Evolutionary conservation across 306 rosid genomes (phyloP).

Genomic region (Vigna hirtella): DNA sequence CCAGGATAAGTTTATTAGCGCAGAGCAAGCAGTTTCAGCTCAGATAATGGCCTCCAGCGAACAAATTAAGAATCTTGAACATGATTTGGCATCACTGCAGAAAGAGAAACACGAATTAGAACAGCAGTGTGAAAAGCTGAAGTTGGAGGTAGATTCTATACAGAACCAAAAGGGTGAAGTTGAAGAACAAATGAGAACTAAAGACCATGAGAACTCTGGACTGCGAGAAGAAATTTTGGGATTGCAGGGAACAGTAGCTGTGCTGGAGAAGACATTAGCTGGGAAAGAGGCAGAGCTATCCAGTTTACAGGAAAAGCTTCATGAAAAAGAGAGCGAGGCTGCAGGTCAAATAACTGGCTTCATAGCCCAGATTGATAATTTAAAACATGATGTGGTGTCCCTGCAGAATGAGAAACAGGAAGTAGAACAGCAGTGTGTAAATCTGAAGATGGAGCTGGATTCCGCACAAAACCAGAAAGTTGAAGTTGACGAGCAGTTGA

Average conservation of each 20-base stretch:
- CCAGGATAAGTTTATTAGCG: conserved; percentile 42
- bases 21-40: conserved; percentile 45
- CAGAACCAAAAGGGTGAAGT: conserved; percentile 24
- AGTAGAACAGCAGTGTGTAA: conserved; percentile 48
- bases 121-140: conserved; percentile 52
- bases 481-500: conserved; percentile 42
- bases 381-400: conserved; percentile 55
- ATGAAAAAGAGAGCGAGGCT: conserved; percentile 24
- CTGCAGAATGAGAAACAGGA: conserved; percentile 60
- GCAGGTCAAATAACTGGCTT: conserved; percentile 36
- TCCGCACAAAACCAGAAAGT: conserved; percentile 18
- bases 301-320: not conserved
- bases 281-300: conserved; percentile 47
- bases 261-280: conserved; percentile 36
- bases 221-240: conserved; percentile 17
- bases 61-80: conserved; percentile 57
- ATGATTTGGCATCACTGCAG: conserved; percentile 63
- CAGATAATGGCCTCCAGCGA: conserved; percentile 33
- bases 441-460: conserved; percentile 54
- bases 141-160: conserved; percentile 46
- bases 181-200: conserved; percentile 46
- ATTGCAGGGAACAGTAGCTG: conserved; percentile 46
- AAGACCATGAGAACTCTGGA: conserved; percentile 43
- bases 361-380: conserved; percentile 52
- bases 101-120: conserved; percentile 50